Evolutionary conservation across 768 basidiomycete species (phyloP).

Genomic region (Suillus clintonianus): DNA sequence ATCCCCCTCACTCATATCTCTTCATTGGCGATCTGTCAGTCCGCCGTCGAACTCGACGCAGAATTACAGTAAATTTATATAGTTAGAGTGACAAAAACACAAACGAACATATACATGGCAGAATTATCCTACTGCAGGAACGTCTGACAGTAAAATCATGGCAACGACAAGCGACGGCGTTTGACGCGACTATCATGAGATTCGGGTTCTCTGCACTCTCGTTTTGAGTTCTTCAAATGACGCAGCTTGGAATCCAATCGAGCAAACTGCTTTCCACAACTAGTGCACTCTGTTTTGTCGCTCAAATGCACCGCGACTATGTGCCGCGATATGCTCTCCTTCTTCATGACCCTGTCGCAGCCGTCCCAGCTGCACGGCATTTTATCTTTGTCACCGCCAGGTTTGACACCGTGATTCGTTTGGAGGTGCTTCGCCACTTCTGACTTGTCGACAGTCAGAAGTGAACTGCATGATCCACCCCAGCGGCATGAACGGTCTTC

Average conservation of each 20-base stretch:
- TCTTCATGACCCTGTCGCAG: constrained; percentile 20
- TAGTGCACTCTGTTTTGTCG: constrained; percentile 19
- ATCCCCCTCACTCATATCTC: no score
- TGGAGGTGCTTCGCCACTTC: neutral
- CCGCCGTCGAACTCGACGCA: no score
- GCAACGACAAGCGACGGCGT: neutral
- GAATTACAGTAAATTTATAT: neutral
- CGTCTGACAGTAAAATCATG: neutral
- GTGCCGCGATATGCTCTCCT: constrained; percentile 29
- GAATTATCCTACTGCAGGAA: neutral
- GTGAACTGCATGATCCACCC: neutral
- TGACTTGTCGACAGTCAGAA: neutral
- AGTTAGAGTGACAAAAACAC: neutral
- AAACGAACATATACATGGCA: neutral
- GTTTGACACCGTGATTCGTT: neutral
- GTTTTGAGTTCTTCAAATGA: constrained; percentile 16
- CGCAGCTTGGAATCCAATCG: constrained; percentile 27
- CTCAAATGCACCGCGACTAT: constrained; percentile 22
- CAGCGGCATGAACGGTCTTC: neutral
- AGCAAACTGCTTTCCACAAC: constrained; percentile 22
- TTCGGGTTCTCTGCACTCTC: neutral
- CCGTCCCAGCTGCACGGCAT: constrained; percentile 18
- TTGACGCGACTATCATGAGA: neutral
- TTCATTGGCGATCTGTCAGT: no score
- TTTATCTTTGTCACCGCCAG: constrained; percentile 8